These are phyloP conservation scores for Phytophthora crassamura DNA, from an alignment of 352 stramenopile genomes.

Conservation along the genomic window DNA sequence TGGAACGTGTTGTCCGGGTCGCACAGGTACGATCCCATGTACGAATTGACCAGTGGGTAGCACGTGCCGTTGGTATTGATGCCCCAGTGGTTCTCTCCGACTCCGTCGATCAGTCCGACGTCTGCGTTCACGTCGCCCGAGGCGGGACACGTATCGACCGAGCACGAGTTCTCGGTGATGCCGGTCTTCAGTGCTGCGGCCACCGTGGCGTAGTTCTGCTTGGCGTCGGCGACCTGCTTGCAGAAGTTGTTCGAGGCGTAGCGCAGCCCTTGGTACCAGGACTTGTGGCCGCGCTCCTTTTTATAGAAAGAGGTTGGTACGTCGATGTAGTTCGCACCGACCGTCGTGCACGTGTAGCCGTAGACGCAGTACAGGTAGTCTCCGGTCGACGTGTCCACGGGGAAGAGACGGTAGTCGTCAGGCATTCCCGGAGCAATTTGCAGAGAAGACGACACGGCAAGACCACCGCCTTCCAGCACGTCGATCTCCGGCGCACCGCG, in stretches of 20 bases:
- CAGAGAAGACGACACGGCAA: conserved; percentile 81
- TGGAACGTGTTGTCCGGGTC: conserved; percentile 54
- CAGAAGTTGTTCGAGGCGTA: conserved; percentile 51
- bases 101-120: conserved; percentile 28
- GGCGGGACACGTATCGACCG: conserved; percentile 31
- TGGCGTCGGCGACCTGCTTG: conserved; percentile 14
- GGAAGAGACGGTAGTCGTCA: conserved; percentile 41
- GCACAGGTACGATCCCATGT: conserved; percentile 65
- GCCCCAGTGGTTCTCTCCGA: conserved; percentile 36
- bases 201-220: conserved; percentile 30
- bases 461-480: conserved; percentile 82
- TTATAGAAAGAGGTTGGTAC: conserved; percentile 38
- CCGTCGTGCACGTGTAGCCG: conserved; percentile 29
- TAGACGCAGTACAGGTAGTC: conserved; percentile 41
- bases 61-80: conserved; percentile 63
- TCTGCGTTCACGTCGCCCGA: conserved; percentile 48
- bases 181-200: conserved; percentile 30
- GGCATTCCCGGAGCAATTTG: conserved; percentile 78
- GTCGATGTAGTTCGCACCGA: conserved; percentile 43
- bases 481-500: conserved; percentile 94
- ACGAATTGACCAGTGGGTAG: conserved; percentile 62
- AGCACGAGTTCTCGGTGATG: conserved; percentile 42
- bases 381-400: conserved; percentile 19
- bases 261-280: conserved; percentile 52
- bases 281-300: conserved; percentile 37